A percentile compares a stretch with the other conserved stretches of the same genome.
Conservation (phyloP, 192 early-diverging fungal genomes). For the Irineochytrium annulatum region DNA sequence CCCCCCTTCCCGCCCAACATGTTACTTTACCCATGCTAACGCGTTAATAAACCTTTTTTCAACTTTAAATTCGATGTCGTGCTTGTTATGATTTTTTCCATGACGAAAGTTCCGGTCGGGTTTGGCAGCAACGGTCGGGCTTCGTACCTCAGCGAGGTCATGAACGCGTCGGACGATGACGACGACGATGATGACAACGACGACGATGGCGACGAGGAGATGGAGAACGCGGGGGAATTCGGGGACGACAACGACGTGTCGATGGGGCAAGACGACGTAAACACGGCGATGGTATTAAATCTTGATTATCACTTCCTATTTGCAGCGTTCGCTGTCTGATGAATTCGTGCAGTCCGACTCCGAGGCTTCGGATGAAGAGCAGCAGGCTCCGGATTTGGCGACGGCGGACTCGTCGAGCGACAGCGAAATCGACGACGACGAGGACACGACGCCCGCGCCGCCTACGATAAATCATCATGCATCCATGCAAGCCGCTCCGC, state of each 20-base stretch:
- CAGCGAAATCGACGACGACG: neutral
- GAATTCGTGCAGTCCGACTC: too few relatives aligned
- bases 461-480: neutral
- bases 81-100: too few relatives aligned
- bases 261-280: too few relatives aligned
- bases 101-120: too few relatives aligned
- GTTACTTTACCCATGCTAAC: too few relatives aligned
- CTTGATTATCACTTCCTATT: too few relatives aligned
- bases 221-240: neutral
- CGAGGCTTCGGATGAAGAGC: neutral
- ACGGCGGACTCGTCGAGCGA: neutral
- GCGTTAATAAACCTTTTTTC: too few relatives aligned
- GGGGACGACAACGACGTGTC: neutral
- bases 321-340: too few relatives aligned
- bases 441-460: neutral
- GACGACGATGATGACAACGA: conserved; percentile 31
- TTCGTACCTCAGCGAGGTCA: neutral
- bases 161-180: conserved; percentile 8
- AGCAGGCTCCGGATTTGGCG: neutral
- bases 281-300: too few relatives aligned
- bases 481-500: neutral
- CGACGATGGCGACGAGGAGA: conserved; percentile 26
- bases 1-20: too few relatives aligned
- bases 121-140: too few relatives aligned
- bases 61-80: too few relatives aligned